phyloP scores from a whole-genome alignment of 2,329 filamentous ascomycete species.

The Blastomyces gilchristii region DNA sequence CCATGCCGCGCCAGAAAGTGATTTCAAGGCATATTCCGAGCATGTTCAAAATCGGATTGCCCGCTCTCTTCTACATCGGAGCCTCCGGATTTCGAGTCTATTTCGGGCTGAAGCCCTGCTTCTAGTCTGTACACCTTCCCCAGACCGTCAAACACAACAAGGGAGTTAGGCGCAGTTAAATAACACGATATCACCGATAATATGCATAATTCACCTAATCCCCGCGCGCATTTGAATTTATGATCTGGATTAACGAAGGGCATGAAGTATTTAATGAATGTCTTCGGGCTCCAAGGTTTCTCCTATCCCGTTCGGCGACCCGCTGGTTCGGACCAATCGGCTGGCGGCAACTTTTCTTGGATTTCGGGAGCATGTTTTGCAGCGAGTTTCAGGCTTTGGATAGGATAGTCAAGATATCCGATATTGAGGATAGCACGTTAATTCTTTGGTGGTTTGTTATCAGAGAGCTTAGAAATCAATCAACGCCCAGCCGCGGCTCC shows the following conservation, averaged over 20 bases:
- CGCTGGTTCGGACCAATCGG: background rate
- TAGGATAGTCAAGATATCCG: background rate
- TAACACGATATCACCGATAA: background rate
- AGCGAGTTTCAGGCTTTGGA: background rate
- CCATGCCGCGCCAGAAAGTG: background rate
- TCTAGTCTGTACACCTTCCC: background rate
- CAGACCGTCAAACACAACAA: background rate
- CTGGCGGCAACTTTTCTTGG: background rate
- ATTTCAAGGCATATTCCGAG: background rate
- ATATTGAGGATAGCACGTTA: background rate
- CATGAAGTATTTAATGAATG: no score
- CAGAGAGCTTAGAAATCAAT: background rate
- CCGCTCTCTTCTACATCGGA: background rate
- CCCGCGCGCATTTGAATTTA: background rate
- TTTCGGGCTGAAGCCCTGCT: background rate
- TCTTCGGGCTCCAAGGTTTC: background rate
- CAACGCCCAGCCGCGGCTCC: background rate
- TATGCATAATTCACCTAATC: background rate
- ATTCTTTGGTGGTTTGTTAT: background rate
- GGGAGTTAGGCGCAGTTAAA: background rate
- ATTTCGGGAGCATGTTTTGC: background rate
- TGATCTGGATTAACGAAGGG: no score
- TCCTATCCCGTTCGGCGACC: background rate
- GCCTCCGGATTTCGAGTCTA: background rate
- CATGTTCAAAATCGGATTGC: background rate